Evolutionary conservation across 1,284 basidiomycete species (phyloP).

Genomic region (Leccinum variabile): DNA sequence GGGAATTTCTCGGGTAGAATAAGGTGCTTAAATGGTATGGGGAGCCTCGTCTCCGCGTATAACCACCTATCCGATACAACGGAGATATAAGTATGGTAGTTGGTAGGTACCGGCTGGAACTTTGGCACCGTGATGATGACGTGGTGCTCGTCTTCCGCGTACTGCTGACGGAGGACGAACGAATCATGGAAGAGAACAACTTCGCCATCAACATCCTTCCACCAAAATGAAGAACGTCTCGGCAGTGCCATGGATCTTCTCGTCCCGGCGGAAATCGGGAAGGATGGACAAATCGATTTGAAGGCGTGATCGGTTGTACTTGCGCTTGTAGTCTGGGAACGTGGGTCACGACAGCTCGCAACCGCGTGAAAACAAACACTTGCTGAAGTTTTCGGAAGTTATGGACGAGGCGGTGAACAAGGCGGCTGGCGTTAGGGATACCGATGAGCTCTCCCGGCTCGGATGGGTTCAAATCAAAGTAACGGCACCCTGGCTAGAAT

Average conservation of each 20-base stretch:
- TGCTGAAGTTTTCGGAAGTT: slow-evolving; percentile 93
- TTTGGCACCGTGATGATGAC: slow-evolving; percentile 91
- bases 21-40: slow-evolving; percentile 97
- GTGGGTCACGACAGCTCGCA: not conserved
- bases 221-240: slow-evolving; percentile 93
- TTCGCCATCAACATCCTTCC: slow-evolving; percentile 95
- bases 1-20: slow-evolving; percentile 98
- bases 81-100: slow-evolving; percentile 85
- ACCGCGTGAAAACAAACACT: slow-evolving; percentile 31
- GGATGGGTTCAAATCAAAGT: slow-evolving; percentile 83
- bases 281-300: slow-evolving; percentile 89
- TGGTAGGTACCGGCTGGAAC: slow-evolving; percentile 95
- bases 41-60: slow-evolving; percentile 91
- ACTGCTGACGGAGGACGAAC: slow-evolving; percentile 89
- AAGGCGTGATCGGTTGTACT: slow-evolving; percentile 88
- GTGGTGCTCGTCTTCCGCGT: slow-evolving; percentile 91
- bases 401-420: slow-evolving; percentile 91
- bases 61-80: slow-evolving; percentile 95
- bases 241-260: slow-evolving; percentile 85
- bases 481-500: slow-evolving; percentile 86
- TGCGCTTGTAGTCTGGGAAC: slow-evolving; percentile 75
- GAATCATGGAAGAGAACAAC: slow-evolving; percentile 92
- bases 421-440: slow-evolving; percentile 84
- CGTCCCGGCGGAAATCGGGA: slow-evolving; percentile 97
- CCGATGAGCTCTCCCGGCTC: slow-evolving; percentile 94